A percentile compares a stretch with the other conserved stretches of the same genome.
Evolutionary conservation across 1,284 basidiomycete species (phyloP).

Genomic region (Fomitopsis betulina): DNA sequence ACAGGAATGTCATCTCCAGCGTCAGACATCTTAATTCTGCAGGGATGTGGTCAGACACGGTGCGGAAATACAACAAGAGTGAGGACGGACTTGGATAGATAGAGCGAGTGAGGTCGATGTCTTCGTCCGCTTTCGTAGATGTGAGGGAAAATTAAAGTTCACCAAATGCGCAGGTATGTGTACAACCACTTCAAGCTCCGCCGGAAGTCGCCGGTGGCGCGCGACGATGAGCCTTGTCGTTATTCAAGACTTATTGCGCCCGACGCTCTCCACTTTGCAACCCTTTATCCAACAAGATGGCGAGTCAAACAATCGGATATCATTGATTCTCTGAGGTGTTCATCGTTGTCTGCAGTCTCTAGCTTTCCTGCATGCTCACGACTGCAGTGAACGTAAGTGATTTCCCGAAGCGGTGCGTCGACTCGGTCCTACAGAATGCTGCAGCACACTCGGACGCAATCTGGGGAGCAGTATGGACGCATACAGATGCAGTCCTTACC

Average conservation of each 20-base stretch:
- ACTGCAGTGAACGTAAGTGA: slow-evolving; percentile 67
- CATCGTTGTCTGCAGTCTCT: slow-evolving; percentile 47
- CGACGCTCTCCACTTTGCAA: no score
- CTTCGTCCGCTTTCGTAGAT: slow-evolving; percentile 94
- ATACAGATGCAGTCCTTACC: slow-evolving; percentile 57
- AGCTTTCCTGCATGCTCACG: slow-evolving; percentile 64
- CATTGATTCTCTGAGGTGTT: background rate
- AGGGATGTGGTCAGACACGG: background rate
- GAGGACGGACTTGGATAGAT: slow-evolving; percentile 41
- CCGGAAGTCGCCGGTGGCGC: slow-evolving; percentile 30
- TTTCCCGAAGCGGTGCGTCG: slow-evolving; percentile 2
- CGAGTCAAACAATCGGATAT: background rate
- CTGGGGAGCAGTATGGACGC: slow-evolving; percentile 77
- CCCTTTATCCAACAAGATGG: background rate
- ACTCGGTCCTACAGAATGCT: slow-evolving; percentile 6
- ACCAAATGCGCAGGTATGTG: slow-evolving; percentile 15
- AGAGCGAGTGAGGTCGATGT: slow-evolving; percentile 48
- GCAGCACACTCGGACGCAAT: slow-evolving; percentile 79
- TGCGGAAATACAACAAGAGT: background rate
- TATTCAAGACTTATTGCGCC: no score
- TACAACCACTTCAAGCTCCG: slow-evolving; percentile 40
- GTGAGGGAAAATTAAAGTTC: slow-evolving; percentile 45
- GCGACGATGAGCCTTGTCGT: background rate
- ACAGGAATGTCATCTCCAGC: slow-evolving; percentile 93
- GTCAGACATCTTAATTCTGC: slow-evolving; percentile 82